Base-by-base conservation (phyloP, 306 rosid species). In the Astragalus membranaceus region DNA sequence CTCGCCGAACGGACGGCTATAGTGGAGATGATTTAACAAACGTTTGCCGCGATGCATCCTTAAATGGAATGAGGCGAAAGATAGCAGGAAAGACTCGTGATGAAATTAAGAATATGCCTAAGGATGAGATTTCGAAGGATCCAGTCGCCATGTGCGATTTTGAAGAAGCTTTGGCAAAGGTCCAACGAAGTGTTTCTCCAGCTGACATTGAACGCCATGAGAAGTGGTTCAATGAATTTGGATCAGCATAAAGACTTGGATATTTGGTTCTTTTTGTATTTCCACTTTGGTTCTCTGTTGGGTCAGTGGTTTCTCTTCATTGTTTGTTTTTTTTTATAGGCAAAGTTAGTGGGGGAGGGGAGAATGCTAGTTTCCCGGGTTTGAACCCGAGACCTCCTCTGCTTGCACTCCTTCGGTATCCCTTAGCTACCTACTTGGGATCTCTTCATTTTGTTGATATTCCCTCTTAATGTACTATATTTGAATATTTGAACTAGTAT, bases 131-230 rank as follows among this genome's bases (percentile, higher is more conserved):
- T 70, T 89, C 95, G 46, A 95, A 91, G 10, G 99, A 95, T 77
- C 98, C 99, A 41, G 89, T 91, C 69, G 99, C 92, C 77, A 95
- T 91, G 99, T 95, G 99, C 8, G 97, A 91, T 82, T 95, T 95
- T 36, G 96, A 91, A 82, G 99, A 95, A 89, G 99, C 97, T 62
- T 73, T 95, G 81, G 77, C 1, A 39, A 95, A 95, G 87, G 97
- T 95, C 70, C 97, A 91, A 55, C 78, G 97, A 51, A 95, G 99
- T 82, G 97, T 95, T 83, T 95, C 96, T 43, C 86, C 82, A 52
- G 78, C 97, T 15, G 99, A 95, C 75, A 91, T 91, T 30, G 95
- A 89, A 68, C 85, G 86, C 42, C 97, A 95, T 69, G 99, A 91
- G 88, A 95, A 95, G 82, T 95, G 99, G 97, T 87, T 91, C 75